Base-by-base conservation (phyloP, 208 protist species). In the Crithidia acanthocephali region DNA sequence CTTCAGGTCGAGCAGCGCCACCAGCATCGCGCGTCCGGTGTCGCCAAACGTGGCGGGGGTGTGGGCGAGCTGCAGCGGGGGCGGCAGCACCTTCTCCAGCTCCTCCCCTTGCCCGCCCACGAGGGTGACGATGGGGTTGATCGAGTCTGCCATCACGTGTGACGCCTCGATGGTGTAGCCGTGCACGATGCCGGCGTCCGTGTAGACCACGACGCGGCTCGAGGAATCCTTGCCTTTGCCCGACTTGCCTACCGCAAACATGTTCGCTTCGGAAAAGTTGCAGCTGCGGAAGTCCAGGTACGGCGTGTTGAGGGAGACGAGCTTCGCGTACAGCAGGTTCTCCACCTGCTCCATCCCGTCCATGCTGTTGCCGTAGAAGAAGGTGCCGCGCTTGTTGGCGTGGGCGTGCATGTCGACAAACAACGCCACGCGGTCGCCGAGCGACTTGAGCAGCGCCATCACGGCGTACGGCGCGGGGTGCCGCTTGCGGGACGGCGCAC, bases 391-490 rank as follows among this genome's bases (percentile, higher is more conserved):
- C 62, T 95, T 94, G 78, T 91, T 98, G 27, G 97, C 93, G 79
- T 98, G 97, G 1, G 92, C 95, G 75, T 98, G 97, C 79, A 98
- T 95, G 76, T 98, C 97, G 35, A 98, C 76, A 78, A 90, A 98
- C 45, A 97, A 68, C 9, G 80, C 67, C 7, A 98, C 74, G 32
- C 69, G 61, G 35, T 80, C 83, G 50, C 63, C 50, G 16, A 97
- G 68, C 2, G 80, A 70, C 22, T 69, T 33, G 2, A 98, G 58
- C 28, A 97, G 71, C 7, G 77, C 56, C 50, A 82, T 61, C 28
- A 98, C 69, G 37, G 78, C 64, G 66, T 88, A 97, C 23, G 94
- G 83, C 48, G 91, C 84, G 15, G 95, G 95, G 70, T 98, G 94
- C 16, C 74, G 72, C 63, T 79, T 52, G 55, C 60, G 72, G 2